phyloP scores from a whole-genome alignment of 208 protist species.

The Leishmania tarentolae region DNA sequence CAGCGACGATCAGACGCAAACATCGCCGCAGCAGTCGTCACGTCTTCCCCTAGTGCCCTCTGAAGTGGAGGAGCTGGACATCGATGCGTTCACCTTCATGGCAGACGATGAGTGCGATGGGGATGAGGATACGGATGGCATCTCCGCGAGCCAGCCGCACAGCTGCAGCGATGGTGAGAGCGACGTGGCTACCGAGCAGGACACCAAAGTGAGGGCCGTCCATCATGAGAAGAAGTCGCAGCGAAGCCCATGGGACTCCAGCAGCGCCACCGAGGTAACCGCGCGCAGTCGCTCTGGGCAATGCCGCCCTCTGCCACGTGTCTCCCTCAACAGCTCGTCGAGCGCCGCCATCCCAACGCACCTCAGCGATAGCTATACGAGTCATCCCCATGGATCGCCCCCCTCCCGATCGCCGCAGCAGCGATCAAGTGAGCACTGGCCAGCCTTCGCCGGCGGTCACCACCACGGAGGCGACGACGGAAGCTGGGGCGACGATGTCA shows the following conservation, averaged over 20 bases:
- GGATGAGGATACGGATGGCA: not conserved
- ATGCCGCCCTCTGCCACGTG: not conserved
- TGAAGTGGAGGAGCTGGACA: not conserved
- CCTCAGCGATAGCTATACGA: constrained; percentile 22
- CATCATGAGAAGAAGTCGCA: not conserved
- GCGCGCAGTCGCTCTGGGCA: not conserved
- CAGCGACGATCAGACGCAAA: not conserved
- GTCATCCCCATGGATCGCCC: not conserved
- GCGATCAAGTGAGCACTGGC: not conserved
- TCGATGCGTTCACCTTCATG: constrained; percentile 22
- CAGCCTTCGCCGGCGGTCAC: not conserved
- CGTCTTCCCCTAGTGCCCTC: constrained; percentile 14
- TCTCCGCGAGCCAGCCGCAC: not conserved
- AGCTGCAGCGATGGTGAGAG: constrained; percentile 7
- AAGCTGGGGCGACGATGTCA: constrained; percentile 3
- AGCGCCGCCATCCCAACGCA: constrained; percentile 9
- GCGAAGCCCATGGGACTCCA: not conserved
- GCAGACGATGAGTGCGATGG: not conserved
- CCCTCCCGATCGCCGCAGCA: not conserved
- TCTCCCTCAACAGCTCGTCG: not conserved
- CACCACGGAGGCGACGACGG: not conserved
- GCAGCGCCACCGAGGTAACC: not conserved
- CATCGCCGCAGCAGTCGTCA: not conserved
- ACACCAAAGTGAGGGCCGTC: not conserved
- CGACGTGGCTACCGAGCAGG: not conserved